A percentile compares a stretch with the other conserved stretches of the same genome.
These are phyloP conservation scores for Ceratocystis eucalypticola DNA, from an alignment of 2,329 filamentous ascomycete species.

Conservation along the genomic window DNA sequence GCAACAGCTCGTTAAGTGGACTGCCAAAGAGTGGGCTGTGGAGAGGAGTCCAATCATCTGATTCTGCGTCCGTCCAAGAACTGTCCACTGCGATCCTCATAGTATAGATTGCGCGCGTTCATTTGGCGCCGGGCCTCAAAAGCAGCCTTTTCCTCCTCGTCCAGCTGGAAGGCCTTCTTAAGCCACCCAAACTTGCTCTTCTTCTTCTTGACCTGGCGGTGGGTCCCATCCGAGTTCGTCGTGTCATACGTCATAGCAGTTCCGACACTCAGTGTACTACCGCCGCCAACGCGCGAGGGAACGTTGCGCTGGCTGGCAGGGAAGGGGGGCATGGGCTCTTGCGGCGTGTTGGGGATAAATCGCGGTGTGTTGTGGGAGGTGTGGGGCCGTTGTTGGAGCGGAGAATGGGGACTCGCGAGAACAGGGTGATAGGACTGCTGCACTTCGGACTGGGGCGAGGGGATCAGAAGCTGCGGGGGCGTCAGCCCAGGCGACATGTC, in stretches of 20 bases:
- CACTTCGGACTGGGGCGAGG: slow-evolving; percentile 28
- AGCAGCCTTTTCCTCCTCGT: slow-evolving; percentile 47
- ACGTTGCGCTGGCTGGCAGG: slow-evolving; percentile 33
- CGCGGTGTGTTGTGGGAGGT: slow-evolving; percentile 31
- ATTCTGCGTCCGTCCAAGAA: slow-evolving; percentile 40
- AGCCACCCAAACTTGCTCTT: slow-evolving; percentile 54
- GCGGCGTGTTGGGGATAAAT: slow-evolving; percentile 8
- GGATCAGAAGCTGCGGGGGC: slow-evolving; percentile 17
- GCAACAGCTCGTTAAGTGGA: not conserved
- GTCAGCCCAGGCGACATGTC: slow-evolving; percentile 18
- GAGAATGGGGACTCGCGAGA: slow-evolving; percentile 48
- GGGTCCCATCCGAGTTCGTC: slow-evolving; percentile 22
- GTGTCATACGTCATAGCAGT: slow-evolving; percentile 35
- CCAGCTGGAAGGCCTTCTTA: slow-evolving; percentile 52
- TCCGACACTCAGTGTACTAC: slow-evolving; percentile 45
- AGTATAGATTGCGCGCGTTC: slow-evolving; percentile 35
- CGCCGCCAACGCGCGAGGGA: slow-evolving; percentile 39
- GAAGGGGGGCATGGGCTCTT: slow-evolving; percentile 23
- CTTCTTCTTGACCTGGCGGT: slow-evolving; percentile 46
- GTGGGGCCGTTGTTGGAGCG: slow-evolving; percentile 46
- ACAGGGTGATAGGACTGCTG: slow-evolving; percentile 48
- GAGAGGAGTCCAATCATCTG: slow-evolving; percentile 7
- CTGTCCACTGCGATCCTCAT: slow-evolving; percentile 37
- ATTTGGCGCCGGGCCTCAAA: slow-evolving; percentile 44
- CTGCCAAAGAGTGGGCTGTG: not conserved